Base-by-base conservation (phyloP, 1,284 basidiomycete species). In the Cryptococcus sp. region DNA sequence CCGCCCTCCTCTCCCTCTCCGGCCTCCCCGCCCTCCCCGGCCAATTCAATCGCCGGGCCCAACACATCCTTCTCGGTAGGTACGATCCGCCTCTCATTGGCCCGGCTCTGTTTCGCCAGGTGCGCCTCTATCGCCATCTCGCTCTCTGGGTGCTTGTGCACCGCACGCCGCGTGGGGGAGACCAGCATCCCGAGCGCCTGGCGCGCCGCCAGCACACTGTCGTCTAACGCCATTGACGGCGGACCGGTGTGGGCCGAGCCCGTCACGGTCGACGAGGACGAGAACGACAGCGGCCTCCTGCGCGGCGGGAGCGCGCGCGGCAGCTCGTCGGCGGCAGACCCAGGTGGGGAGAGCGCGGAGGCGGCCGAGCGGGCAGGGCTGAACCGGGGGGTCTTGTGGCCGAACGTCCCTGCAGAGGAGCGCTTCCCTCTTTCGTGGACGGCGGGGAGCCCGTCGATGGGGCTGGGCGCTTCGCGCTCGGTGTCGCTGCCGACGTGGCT, bases 361-460 rank as follows among this genome's bases (percentile, higher is more conserved):
- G 42, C 8, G 7, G 37, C 18, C 1, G 56, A 54, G 35, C 20
- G 33, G 15, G 56, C 16, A 0, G 46, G 37, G 18, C 48, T 53
- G 23, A 44, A 56, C 44, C 52, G 42, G 8, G 43, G 45, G 45
- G 55, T 35, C 2, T 48, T 59, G 13, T 45, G 46, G 1, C 59
- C 59, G 23, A 60, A 57, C 1, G 59, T 60, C 2, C 59, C 55
- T n/a, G 51, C 52, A 35, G 55, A 57, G 4, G 46, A 54, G n/a
- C 55, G 20, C 21, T 35, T 60, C 50, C 0, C n/a, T 38, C 16
- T 38, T 13, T 38, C 20, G 39, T 9, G 21, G 20, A 37, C 24
- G n/a, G 6, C 20, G 4, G 38, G 23, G n/a, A 18, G 1, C 37
- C n/a, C 15, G 8, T 50, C 37, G 36, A 9, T 11, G 5, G 18